phyloP scores from a whole-genome alignment of 148 eudicot genomes.

The Amaranthus hypochondriacus region DNA sequence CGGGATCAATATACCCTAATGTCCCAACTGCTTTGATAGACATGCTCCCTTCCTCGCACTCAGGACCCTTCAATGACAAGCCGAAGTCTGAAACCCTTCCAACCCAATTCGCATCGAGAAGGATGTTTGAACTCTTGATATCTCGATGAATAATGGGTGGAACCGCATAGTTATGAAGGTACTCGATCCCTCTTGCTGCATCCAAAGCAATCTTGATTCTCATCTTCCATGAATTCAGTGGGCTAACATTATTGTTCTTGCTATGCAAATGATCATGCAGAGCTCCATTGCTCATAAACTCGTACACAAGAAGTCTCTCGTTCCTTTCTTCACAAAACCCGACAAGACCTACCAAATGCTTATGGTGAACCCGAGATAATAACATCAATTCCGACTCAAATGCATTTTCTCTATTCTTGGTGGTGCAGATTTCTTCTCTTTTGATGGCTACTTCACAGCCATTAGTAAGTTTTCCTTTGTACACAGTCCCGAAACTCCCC shows the following conservation, averaged over 20 bases:
- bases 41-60: constrained; percentile 31
- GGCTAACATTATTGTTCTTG: constrained; percentile 25
- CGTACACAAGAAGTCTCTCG: constrained; percentile 54
- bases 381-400: constrained; percentile 38
- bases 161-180: constrained; percentile 61
- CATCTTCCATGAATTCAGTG: constrained; percentile 45
- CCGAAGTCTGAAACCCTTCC: constrained; percentile 63
- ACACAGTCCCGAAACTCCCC: constrained; percentile 58
- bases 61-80: constrained; percentile 39
- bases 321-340: constrained; percentile 51
- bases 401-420: constrained; percentile 37
- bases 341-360: constrained; percentile 55
- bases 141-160: constrained; percentile 69
- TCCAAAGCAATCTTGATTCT: constrained; percentile 59
- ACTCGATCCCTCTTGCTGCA: constrained; percentile 60
- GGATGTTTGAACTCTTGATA: constrained; percentile 57
- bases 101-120: constrained; percentile 53
- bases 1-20: constrained; percentile 61
- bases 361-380: constrained; percentile 55
- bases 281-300: constrained; percentile 53
- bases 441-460: constrained; percentile 61
- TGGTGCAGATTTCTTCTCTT: constrained; percentile 36
- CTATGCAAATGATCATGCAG: constrained; percentile 44
- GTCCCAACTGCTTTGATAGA: constrained; percentile 45
- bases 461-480: constrained; percentile 37